Evolutionary conservation across 257 asterid species (phyloP).

Genomic region (Nicotiana benthamiana): DNA sequence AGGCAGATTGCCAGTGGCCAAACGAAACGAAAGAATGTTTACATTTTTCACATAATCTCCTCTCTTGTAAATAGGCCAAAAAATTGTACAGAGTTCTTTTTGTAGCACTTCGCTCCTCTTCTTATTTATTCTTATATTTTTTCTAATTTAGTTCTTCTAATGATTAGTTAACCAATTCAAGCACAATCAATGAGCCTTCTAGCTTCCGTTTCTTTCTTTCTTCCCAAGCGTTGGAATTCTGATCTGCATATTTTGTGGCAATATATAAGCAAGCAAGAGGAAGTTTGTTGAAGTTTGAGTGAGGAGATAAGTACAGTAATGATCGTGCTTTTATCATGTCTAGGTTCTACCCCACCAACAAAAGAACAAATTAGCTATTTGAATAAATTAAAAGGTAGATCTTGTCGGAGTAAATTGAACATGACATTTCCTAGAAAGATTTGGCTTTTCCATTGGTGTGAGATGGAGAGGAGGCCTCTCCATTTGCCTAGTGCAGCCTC

Average conservation of each 20-base stretch:
- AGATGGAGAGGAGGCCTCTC: not conserved
- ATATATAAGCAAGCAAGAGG: not conserved
- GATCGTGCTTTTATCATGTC: not conserved
- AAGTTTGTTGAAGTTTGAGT: not conserved
- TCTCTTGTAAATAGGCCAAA: no score
- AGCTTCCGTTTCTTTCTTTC: not conserved
- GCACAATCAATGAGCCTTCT: not conserved
- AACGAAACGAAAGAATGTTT: no score
- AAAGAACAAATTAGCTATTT: not conserved
- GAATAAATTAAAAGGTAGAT: not conserved
- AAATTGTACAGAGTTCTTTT: no score
- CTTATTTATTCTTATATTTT: no score
- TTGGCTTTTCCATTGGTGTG: not conserved
- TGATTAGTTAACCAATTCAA: not conserved
- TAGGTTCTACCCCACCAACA: not conserved
- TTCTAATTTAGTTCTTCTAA: not conserved
- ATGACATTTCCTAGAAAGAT: not conserved
- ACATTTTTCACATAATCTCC: no score
- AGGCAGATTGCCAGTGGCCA: no score
- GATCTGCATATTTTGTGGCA: not conserved
- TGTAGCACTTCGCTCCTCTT: no score
- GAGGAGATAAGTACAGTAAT: not conserved
- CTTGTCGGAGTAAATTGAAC: not conserved
- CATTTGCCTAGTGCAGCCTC: not conserved
- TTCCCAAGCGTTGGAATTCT: not conserved